phyloP scores from a whole-genome alignment of 2,329 filamentous ascomycete species.

The Aspergillus quadrilineatus region DNA sequence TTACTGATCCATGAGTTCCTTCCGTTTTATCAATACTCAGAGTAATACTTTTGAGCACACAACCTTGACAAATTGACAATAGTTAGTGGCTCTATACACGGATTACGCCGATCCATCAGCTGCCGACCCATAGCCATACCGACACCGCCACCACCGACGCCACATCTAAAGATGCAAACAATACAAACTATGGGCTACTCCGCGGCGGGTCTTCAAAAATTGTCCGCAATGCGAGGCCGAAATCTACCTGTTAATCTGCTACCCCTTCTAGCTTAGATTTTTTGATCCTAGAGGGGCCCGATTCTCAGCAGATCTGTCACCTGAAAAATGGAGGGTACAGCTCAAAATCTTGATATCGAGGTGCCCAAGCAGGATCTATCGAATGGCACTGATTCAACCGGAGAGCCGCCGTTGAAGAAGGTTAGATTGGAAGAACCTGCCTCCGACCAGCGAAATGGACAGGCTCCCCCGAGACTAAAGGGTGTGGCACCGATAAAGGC shows the following conservation, averaged over 20 bases:
- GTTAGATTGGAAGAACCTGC: conserved; percentile 52
- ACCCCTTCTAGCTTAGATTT: background rate
- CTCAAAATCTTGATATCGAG: conserved; percentile 17
- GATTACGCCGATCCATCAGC: too few species aligned
- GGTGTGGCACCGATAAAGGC: conserved; percentile 70
- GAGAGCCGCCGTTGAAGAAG: conserved; percentile 58
- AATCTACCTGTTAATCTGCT: background rate
- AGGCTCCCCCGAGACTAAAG: conserved; percentile 40
- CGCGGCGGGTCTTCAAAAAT: conserved; percentile 8
- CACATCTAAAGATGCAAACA: conserved; percentile 17
- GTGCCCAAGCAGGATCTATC: conserved; percentile 22
- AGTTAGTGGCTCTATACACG: background rate
- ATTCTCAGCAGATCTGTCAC: background rate
- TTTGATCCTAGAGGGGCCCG: background rate
- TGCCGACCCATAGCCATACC: background rate
- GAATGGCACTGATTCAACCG: conserved; percentile 30
- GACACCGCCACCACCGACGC: conserved; percentile 7
- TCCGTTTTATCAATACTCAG: too few species aligned
- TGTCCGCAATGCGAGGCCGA: conserved; percentile 1
- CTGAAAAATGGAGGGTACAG: background rate
- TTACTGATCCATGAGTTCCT: too few species aligned
- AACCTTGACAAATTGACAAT: too few species aligned
- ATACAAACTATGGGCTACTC: conserved; percentile 23
- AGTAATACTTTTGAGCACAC: too few species aligned
- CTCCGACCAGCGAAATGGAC: conserved; percentile 24